Evolutionary conservation across 1,139 yeast species (phyloP).

Genomic region (Pichia sp.): DNA sequence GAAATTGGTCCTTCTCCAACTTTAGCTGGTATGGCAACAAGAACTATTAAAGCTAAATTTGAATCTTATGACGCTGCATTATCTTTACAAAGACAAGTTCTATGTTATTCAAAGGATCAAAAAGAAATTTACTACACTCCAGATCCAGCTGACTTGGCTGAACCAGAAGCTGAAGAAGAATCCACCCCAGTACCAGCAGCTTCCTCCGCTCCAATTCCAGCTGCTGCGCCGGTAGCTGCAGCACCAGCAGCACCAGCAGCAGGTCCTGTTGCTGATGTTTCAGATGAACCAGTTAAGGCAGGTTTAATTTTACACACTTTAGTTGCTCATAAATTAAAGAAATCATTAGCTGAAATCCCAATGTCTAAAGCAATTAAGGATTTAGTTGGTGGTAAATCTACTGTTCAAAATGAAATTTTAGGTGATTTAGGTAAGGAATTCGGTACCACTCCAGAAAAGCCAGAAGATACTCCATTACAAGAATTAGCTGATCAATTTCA

Average conservation of each 20-base stretch:
- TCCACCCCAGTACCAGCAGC: conserved; percentile 39
- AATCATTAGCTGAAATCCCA: conserved; percentile 78
- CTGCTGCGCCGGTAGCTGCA: conserved; percentile 54
- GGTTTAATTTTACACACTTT: conserved; percentile 74
- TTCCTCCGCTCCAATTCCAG: conserved; percentile 43
- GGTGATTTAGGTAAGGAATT: conserved; percentile 98
- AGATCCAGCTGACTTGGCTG: conserved; percentile 61
- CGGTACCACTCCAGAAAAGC: conserved; percentile 96
- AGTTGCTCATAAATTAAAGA: conserved; percentile 93
- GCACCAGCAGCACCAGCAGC: conserved; percentile 55
- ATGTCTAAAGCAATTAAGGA: conserved; percentile 92
- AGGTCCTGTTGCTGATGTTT: conserved; percentile 74
- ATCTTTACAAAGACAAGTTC: conserved; percentile 91
- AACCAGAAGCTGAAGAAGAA: conserved; percentile 34
- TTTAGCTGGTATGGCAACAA: conserved; percentile 95
- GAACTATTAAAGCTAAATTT: conserved; percentile 93
- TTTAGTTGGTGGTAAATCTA: conserved; percentile 95
- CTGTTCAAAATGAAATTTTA: conserved; percentile 94
- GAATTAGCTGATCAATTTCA: conserved; percentile 95
- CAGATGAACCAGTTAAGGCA: conserved; percentile 89
- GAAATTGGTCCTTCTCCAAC: conserved; percentile 99
- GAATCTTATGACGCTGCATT: conserved; percentile 97
- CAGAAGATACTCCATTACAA: conserved; percentile 93
- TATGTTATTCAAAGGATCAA: conserved; percentile 92
- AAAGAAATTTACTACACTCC: conserved; percentile 95